Evolutionary conservation across 2,329 filamentous ascomycete species (phyloP).

Genomic region (Monosporascus ibericus): DNA sequence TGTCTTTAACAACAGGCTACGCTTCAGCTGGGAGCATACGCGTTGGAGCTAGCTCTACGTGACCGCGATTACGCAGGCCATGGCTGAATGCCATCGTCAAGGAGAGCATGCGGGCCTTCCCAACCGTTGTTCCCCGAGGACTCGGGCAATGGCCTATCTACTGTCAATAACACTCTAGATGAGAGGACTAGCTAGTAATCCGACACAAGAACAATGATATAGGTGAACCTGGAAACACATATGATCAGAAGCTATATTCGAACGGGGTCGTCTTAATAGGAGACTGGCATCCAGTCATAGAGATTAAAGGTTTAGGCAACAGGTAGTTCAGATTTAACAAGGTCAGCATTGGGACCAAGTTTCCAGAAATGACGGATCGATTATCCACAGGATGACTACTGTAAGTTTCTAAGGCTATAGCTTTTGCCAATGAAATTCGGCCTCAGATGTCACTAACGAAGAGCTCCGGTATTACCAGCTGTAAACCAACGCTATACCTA

Average conservation of each 20-base stretch:
- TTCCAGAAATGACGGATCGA: slow-evolving; percentile 3
- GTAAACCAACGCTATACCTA: too few relatives aligned
- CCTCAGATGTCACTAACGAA: too few relatives aligned
- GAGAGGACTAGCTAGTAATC: slow-evolving; percentile 20
- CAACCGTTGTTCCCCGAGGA: slow-evolving; percentile 13
- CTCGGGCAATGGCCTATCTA: slow-evolving; percentile 22
- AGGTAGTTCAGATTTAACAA: slow-evolving; percentile 30
- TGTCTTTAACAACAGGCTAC: slow-evolving; percentile 29
- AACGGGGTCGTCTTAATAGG: slow-evolving; percentile 24
- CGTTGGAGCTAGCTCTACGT: slow-evolving; percentile 25
- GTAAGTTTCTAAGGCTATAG: too few relatives aligned
- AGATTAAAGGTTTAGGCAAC: slow-evolving; percentile 24
- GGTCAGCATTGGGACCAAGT: slow-evolving; percentile 23
- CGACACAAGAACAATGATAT: slow-evolving; percentile 27
- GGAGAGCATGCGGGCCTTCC: too few relatives aligned
- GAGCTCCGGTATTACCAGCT: too few relatives aligned
- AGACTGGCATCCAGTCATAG: slow-evolving; percentile 25
- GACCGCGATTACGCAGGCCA: slow-evolving; percentile 26
- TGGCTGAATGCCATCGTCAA: slow-evolving; percentile 20
- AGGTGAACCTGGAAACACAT: slow-evolving; percentile 15
- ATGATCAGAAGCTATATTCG: slow-evolving; percentile 14
- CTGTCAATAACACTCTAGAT: slow-evolving; percentile 13
- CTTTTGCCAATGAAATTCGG: too few relatives aligned
- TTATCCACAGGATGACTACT: too few relatives aligned
- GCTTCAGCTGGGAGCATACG: slow-evolving; percentile 5